phyloP scores from a whole-genome alignment of 1,284 basidiomycete species.

The Ganoderma meredithae region DNA sequence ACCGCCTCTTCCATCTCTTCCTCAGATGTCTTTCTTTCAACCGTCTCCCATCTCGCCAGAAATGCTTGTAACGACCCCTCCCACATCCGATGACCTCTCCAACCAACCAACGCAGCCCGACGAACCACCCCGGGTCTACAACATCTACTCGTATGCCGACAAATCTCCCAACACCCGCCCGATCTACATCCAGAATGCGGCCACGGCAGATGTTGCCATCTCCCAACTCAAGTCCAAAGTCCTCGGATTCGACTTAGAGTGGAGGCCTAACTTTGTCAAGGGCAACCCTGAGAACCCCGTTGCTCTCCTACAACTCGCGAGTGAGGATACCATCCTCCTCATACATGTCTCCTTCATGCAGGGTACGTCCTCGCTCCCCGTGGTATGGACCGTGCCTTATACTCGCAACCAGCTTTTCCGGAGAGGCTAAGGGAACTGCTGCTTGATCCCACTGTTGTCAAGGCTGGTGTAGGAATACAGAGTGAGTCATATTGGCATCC shows the following conservation, averaged over 20 bases:
- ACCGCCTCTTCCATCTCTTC: not conserved
- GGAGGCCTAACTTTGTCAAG: slow-evolving; percentile 66
- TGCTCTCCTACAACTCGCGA: slow-evolving; percentile 74
- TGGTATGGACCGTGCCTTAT: not conserved
- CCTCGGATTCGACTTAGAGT: slow-evolving; percentile 78
- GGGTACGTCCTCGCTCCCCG: slow-evolving; percentile 46
- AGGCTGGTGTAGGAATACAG: slow-evolving; percentile 77
- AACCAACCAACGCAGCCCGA: slow-evolving; percentile 12
- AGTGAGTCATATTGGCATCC: slow-evolving; percentile 46
- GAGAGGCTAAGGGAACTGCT: slow-evolving; percentile 56
- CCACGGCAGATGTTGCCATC: slow-evolving; percentile 36
- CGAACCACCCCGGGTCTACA: slow-evolving; percentile 31
- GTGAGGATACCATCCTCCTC: slow-evolving; percentile 57
- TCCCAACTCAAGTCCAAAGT: slow-evolving; percentile 31
- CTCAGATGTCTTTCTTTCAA: slow-evolving; percentile 8
- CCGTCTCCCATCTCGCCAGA: slow-evolving; percentile 13
- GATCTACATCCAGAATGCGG: slow-evolving; percentile 37
- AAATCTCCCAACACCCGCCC: slow-evolving; percentile 37
- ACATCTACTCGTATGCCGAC: slow-evolving; percentile 37
- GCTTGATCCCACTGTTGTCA: slow-evolving; percentile 55
- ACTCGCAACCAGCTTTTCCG: slow-evolving; percentile 59
- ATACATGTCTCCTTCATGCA: slow-evolving; percentile 70
- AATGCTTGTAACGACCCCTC: not conserved
- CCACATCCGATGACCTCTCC: slow-evolving; percentile 16
- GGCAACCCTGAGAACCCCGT: slow-evolving; percentile 66